Evolutionary conservation across 192 early-diverging fungal genomes (phyloP), one percentile per base, ranked within the genome.

Genomic region (Rhizophagus sp.): DNA sequence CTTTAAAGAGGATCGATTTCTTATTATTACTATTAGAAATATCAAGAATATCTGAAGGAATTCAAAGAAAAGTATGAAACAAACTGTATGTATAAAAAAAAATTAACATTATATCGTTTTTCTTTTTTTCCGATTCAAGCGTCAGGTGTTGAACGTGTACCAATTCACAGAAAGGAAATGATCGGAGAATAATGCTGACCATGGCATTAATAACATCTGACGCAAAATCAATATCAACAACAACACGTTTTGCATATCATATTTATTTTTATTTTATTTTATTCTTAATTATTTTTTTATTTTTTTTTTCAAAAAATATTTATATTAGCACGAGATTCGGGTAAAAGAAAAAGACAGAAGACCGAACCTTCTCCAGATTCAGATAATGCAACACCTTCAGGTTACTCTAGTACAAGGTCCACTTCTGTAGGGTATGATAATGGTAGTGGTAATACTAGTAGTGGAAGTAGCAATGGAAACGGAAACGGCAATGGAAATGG

Each of bases 11-110:
- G 22, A 17, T 33, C 52, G 19, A 62, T 13, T 12, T 33, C 27
- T 69, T 50, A 33, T 69, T 50, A 33, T 27, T 41, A 64, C 74
- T 79, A 63, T 49, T 50, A 85, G 84, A 64, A 83, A 66, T 85
- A 86, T 61, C 85, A 86, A 79, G 67, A 78, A 73, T 86, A 86
- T 24, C 61, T 84, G 49, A 71, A 62, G 13, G 85, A 86, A 24
- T 86, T 86, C 47, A 84, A 82, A 25, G 78, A 81, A 12, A 83
- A 86, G 70, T 76, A 86, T 62, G 85, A 86, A 69, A 73, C 81
- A 63, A 82, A 79, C 30, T 5, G 67, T 69, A 34, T 15, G 34
- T 69, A 17, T 15, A 2, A 65, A 24, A 27, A 65, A 27, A 34
- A 34, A 27, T 12, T 34, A 15, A 1, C 34, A 36, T 36, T 36